Conservation (phyloP, 805 yeast genomes). For the Wickerhamiella azymoides region DNA sequence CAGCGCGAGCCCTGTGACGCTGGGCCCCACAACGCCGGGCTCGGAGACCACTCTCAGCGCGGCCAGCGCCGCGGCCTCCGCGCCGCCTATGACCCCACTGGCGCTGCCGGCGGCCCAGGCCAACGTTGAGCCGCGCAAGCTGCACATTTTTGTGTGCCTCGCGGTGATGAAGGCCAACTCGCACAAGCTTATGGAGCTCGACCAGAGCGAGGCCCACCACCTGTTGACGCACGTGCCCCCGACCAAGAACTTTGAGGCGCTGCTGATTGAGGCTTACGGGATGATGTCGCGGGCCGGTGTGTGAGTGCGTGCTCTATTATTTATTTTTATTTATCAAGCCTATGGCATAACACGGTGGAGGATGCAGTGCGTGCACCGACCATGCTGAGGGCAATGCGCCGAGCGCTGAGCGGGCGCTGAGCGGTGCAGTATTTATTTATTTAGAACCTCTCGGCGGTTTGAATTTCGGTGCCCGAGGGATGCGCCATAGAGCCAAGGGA, state of each 20-base stretch:
- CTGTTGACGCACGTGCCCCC: slow-evolving; percentile 41
- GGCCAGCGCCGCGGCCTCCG: slow-evolving; percentile 9
- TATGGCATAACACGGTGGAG: too few relatives aligned
- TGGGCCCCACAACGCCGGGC: neutral
- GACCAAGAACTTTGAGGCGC: slow-evolving; percentile 54
- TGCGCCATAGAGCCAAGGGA: too few relatives aligned
- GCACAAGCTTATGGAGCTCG: slow-evolving; percentile 67
- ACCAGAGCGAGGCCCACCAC: slow-evolving; percentile 78
- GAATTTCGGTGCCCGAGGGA: too few relatives aligned
- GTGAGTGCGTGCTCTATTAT: too few relatives aligned
- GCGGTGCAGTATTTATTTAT: slow-evolving; percentile 2
- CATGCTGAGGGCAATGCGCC: too few relatives aligned
- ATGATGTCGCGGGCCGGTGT: slow-evolving; percentile 28
- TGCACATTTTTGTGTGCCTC: slow-evolving; percentile 58
- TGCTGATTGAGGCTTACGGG: slow-evolving; percentile 69
- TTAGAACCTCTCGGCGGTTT: too few relatives aligned
- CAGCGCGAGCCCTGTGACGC: neutral
- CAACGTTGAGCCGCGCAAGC: neutral
- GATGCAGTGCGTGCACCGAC: too few relatives aligned
- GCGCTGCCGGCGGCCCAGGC: slow-evolving; percentile 3
- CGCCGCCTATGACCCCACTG: slow-evolving; percentile 8
- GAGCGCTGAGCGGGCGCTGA: neutral
- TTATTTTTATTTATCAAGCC: too few relatives aligned
- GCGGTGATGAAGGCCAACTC: slow-evolving; percentile 73
- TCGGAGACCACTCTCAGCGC: slow-evolving; percentile 8